Evolutionary conservation across 345 rosid genomes (phyloP).

Genomic region (Lepidium aucheri): DNA sequence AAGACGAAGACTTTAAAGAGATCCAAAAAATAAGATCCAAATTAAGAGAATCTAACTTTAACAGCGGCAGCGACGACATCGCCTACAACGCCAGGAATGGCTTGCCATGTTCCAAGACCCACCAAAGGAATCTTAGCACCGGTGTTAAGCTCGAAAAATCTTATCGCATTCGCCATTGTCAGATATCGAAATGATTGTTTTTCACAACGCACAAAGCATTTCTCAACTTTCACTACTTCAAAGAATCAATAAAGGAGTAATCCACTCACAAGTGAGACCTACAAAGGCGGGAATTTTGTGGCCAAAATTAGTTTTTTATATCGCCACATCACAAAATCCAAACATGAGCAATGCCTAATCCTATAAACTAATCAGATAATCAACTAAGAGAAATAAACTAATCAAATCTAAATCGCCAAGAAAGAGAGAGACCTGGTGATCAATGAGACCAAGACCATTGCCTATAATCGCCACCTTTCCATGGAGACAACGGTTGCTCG

Average conservation of each 20-base stretch:
- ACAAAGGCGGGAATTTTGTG: conserved; percentile 6
- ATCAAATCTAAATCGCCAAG: neutral
- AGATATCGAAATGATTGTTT: neutral
- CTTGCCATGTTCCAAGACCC: conserved; percentile 54
- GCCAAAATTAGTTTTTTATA: neutral
- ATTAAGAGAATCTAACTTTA: conserved; percentile 1
- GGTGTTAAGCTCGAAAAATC: conserved; percentile 36
- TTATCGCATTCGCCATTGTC: conserved; percentile 26
- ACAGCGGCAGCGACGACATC: conserved; percentile 37
- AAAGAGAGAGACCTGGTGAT: conserved; percentile 49
- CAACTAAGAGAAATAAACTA: neutral
- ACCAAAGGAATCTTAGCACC: conserved; percentile 52
- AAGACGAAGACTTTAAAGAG: neutral
- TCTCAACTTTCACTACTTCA: neutral
- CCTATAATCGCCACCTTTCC: too few relatives aligned
- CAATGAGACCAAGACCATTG: conserved; percentile 53
- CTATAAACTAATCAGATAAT: conserved; percentile 6
- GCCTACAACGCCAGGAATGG: conserved; percentile 51
- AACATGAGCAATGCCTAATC: conserved; percentile 3
- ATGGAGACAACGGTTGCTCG: conserved; percentile 33
- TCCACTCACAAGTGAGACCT: neutral
- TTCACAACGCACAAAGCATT: neutral
- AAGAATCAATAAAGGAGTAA: neutral
- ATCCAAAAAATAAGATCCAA: neutral
- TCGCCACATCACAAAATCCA: neutral